A percentile compares a stretch with the other conserved stretches of the same genome.
Conservation (phyloP, 768 basidiomycete species). For the Suillus cothurnatus region DNA sequence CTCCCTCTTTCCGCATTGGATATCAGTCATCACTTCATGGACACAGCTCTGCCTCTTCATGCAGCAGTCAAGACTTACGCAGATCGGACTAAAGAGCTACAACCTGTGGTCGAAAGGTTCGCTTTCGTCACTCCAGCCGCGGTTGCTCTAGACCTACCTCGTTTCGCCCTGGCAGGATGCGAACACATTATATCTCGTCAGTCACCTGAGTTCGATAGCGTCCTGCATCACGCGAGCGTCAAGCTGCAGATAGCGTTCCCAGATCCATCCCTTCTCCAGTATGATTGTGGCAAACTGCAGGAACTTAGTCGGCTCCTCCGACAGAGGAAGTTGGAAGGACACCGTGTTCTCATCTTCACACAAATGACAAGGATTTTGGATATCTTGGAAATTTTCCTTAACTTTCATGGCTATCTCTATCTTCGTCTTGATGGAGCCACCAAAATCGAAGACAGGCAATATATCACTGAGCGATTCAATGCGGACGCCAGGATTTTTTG, state of each 20-base stretch:
- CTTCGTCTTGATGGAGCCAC: conserved; percentile 94
- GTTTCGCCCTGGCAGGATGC: conserved; percentile 55
- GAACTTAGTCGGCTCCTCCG: conserved; percentile 77
- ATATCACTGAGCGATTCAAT: conserved; percentile 86
- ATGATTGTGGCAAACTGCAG: conserved; percentile 96
- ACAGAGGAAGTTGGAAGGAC: conserved; percentile 83
- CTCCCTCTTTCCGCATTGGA: conserved; percentile 52
- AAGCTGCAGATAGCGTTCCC: conserved; percentile 94
- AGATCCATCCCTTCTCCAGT: conserved; percentile 85
- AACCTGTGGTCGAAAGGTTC: conserved; percentile 62
- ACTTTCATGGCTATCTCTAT: conserved; percentile 91
- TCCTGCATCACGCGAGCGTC: conserved; percentile 73
- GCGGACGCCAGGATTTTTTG: conserved; percentile 77
- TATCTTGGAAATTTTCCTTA: conserved; percentile 91
- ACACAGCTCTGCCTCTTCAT: conserved; percentile 44
- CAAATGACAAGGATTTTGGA: conserved; percentile 96
- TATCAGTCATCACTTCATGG: conserved; percentile 40
- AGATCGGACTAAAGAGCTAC: conserved; percentile 57
- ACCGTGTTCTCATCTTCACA: conserved; percentile 92
- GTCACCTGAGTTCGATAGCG: conserved; percentile 58
- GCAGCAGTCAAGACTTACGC: conserved; percentile 64
- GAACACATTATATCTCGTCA: conserved; percentile 30
- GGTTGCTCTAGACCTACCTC: conserved; percentile 74
- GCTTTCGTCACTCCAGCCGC: conserved; percentile 80
- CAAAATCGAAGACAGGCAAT: conserved; percentile 92